phyloP scores from a whole-genome alignment of 139 green algal species.

The Zygnema circumcarinatum region DNA sequence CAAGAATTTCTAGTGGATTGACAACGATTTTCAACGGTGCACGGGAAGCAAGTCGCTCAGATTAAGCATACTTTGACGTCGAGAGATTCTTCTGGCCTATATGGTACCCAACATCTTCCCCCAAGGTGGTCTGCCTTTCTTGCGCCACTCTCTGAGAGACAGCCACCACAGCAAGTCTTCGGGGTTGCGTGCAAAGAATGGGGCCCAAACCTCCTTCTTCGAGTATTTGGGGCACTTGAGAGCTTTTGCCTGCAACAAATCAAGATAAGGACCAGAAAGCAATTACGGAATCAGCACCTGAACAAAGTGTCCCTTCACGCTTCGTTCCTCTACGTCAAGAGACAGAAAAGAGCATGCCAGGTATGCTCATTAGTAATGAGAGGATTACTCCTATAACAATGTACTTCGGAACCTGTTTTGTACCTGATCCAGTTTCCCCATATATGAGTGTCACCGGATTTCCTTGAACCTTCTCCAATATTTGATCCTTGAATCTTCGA shows the following conservation, averaged over 20 bases:
- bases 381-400: too few species aligned
- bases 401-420: too few species aligned
- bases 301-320: too few species aligned
- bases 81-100: constrained; percentile 78
- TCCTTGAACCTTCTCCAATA: constrained; percentile 45
- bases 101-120: constrained; percentile 84
- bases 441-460: constrained; percentile 44
- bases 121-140: constrained; percentile 77
- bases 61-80: constrained; percentile 27
- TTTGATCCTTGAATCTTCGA: neutral
- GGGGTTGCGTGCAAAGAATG: constrained; percentile 90
- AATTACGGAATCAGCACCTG: too few species aligned
- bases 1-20: too few species aligned
- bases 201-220: constrained; percentile 30
- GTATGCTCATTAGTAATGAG: too few species aligned
- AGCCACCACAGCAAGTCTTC: constrained; percentile 90
- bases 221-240: constrained; percentile 63
- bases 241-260: constrained; percentile 53
- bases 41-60: too few species aligned
- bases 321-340: too few species aligned
- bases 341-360: too few species aligned
- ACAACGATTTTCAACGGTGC: too few species aligned
- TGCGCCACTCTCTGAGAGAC: constrained; percentile 92
- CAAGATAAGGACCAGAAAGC: too few species aligned
- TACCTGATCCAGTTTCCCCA: constrained; percentile 52